Evolutionary conservation across 208 protist genomes (phyloP).

Genomic region (Leishmania guyanensis): DNA sequence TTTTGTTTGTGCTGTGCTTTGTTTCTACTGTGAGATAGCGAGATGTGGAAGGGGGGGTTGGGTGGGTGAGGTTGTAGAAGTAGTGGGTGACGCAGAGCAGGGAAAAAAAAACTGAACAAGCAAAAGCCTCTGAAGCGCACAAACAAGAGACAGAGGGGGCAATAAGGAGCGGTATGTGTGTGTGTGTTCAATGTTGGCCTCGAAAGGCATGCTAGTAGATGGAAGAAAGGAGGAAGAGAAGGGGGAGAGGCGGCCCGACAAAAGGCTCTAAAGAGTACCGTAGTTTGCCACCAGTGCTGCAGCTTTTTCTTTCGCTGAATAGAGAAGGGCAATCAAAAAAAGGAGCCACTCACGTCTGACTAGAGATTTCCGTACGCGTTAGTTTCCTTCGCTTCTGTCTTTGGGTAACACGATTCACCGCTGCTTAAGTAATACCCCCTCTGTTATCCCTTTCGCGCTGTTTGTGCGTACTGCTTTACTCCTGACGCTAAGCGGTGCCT

Average conservation of each 20-base stretch:
- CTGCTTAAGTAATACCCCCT: not conserved
- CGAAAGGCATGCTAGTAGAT: not conserved
- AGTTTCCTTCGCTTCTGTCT: not conserved
- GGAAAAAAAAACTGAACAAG: not conserved
- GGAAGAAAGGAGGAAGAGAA: not conserved
- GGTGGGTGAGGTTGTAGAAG: not conserved
- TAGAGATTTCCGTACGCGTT: constrained; percentile 9
- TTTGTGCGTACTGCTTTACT: not conserved
- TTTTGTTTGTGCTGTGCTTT: not conserved
- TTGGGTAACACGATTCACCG: not conserved
- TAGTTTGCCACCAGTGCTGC: not conserved
- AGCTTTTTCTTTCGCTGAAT: not conserved
- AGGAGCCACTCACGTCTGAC: not conserved
- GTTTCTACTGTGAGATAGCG: not conserved
- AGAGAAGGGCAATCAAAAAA: not conserved
- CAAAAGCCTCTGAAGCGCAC: not conserved
- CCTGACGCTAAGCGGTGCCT: not conserved
- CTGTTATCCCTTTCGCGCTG: not conserved
- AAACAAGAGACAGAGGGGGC: not conserved
- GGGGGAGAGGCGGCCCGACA: too few species aligned
- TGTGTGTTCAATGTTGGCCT: not conserved
- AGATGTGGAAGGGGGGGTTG: not conserved
- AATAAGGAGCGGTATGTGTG: not conserved
- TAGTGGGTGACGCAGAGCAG: not conserved
- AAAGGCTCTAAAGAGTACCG: not conserved